Percentiles rank a stretch among this genome's conserved stretches.
These are phyloP conservation scores for Rubia occidens DNA, from an alignment of 305 asterid species.

Conservation along the genomic window DNA sequence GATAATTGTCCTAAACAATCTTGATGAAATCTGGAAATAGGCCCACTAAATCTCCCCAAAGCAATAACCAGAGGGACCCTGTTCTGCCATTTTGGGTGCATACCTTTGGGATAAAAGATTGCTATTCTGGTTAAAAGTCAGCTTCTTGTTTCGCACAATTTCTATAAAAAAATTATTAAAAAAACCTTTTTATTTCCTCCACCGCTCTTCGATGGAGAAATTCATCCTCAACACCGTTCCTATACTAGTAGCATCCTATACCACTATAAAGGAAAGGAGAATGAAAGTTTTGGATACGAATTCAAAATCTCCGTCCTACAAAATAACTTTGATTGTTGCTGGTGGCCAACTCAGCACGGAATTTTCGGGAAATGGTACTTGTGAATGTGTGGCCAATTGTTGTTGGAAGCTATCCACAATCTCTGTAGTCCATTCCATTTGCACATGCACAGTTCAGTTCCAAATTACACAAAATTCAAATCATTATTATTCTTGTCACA, in stretches of 20 bases:
- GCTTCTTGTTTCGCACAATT: not conserved
- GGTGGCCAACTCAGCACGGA: not conserved
- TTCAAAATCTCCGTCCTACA: no score
- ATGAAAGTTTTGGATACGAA: no score
- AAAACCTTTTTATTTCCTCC: no score
- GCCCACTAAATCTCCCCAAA: constrained; percentile 10
- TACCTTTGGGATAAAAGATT: not conserved
- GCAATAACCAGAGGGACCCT: not conserved
- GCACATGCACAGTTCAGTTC: not conserved
- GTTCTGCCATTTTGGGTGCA: not conserved
- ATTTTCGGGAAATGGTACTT: no score
- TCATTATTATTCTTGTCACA: constrained; percentile 12
- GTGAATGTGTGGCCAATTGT: constrained; percentile 8
- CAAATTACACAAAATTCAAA: not conserved
- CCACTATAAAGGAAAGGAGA: no score
- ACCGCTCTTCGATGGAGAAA: no score
- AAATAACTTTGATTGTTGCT: no score
- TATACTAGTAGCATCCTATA: no score
- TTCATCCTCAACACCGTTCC: no score
- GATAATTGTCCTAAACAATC: not conserved
- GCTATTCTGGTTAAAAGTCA: not conserved
- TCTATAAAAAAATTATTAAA: no score
- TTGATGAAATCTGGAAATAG: not conserved
- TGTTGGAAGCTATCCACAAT: not conserved
- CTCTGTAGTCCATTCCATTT: not conserved